Evolutionary conservation across 768 basidiomycete genomes (phyloP).

Genomic region (Pleurotus sapidus): DNA sequence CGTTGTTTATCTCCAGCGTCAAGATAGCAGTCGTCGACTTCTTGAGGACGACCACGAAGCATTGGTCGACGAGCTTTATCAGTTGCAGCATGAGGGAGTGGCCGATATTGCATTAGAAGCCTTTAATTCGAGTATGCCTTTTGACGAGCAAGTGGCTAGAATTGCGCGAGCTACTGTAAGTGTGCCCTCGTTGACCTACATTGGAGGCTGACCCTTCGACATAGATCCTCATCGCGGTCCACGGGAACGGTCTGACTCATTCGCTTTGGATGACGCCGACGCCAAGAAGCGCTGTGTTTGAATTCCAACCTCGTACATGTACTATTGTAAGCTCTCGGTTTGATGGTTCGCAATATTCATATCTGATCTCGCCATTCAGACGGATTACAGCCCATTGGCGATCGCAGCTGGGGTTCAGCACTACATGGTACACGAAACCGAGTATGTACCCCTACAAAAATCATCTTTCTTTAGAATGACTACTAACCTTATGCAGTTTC

Average conservation of each 20-base stretch:
- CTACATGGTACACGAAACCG: slow-evolving; percentile 2
- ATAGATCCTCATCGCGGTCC: not conserved
- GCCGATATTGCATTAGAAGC: not conserved
- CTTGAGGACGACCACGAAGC: not conserved
- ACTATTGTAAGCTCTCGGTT: not conserved
- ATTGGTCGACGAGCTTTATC: not conserved
- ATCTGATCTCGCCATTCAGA: not conserved
- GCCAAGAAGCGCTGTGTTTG: not conserved
- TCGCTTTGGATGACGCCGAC: slow-evolving; percentile 4
- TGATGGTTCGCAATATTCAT: too few relatives aligned
- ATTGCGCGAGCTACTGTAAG: slow-evolving; percentile 1
- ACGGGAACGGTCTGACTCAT: not conserved
- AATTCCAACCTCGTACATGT: not conserved
- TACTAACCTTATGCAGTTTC: not conserved
- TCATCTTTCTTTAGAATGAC: not conserved
- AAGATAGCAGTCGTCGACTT: not conserved
- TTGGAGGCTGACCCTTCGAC: not conserved
- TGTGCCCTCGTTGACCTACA: not conserved
- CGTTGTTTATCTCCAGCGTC: not conserved
- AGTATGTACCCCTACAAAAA: not conserved
- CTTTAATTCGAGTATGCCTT: not conserved
- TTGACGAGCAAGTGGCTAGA: not conserved
- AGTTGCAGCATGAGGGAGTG: not conserved
- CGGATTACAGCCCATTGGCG: not conserved
- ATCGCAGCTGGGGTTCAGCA: slow-evolving; percentile 1